Conservation (phyloP, 192 early-diverging fungal genomes). For the Backusella parvicylindrica region DNA sequence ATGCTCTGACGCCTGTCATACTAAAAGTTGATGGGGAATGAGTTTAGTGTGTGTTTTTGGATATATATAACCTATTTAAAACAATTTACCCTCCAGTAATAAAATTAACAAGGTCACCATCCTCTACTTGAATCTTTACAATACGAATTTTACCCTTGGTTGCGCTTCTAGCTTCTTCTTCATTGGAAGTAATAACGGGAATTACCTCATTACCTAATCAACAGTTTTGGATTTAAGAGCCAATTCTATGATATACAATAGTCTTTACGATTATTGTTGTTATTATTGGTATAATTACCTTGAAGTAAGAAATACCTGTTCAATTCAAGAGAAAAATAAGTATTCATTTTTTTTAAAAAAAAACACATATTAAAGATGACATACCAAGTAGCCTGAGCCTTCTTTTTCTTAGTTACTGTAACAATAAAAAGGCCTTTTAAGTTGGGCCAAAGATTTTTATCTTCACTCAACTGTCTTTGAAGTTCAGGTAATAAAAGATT, state of each 20-base stretch:
- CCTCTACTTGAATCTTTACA: conserved; percentile 31
- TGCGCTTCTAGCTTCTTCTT: not conserved
- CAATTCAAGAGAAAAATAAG: not conserved
- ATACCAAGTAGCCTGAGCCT: conserved; percentile 28
- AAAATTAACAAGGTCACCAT: conserved; percentile 32
- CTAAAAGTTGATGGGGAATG: not conserved
- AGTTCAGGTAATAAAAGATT: conserved; percentile 20
- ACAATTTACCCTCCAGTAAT: conserved; percentile 36
- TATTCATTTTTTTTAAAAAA: not conserved
- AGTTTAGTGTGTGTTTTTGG: not conserved
- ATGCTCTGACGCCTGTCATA: conserved; percentile 25
- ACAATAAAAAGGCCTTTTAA: conserved; percentile 32
- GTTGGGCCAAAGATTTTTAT: conserved; percentile 26
- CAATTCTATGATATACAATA: not conserved
- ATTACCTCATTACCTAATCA: conserved; percentile 20
- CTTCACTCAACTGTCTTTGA: conserved; percentile 14
- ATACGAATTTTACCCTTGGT: conserved; percentile 14
- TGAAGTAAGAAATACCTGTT: conserved; percentile 28
- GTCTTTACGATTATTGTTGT: not conserved
- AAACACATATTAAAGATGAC: not conserved
- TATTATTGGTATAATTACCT: not conserved
- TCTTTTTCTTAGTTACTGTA: conserved; percentile 29
- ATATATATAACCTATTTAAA: not conserved
- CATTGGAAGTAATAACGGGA: conserved; percentile 28
- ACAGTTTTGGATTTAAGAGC: not conserved